Evolutionary conservation across 1,284 basidiomycete species (phyloP), one percentile per base, ranked within the genome.

Genomic region (Wolfiporia cocos): DNA sequence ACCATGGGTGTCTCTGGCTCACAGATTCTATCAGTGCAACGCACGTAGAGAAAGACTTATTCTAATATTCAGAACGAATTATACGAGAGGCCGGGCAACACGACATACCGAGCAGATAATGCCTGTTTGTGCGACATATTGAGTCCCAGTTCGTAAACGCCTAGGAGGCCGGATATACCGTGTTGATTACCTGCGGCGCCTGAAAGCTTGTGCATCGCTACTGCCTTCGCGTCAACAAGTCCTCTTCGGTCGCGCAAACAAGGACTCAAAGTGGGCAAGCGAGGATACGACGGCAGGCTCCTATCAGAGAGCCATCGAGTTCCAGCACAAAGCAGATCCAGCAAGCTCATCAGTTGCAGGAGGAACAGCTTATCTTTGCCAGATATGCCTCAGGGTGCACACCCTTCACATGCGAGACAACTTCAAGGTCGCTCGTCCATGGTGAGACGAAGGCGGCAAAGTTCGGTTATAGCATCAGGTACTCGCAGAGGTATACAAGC

Each of bases 401-500:
- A 23, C 69, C 66, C 54, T 75, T 77, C 30, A 92, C 85, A 55
- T 92, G 88, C 26, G 81, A 78, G 9, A 88, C 88, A 10, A 79
- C 69, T 64, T 92, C 88, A 34, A 92, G 70, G 54, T 90, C 89
- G 57, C 92, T 92, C 17, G 87, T 92, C 43, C 87, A 90, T 7
- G 92, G 61, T 17, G 87, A 88, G 26, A 71, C 57, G 53, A 78
- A 86, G 35, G 69, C 69, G 24, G 68, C 70, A 54, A 78, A 91
- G 61, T 91, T 92, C 4, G 88, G 87, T 55, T 92, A 92, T 15
- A 92, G 72, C 86, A 92, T 92, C 41, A 80, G 74, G 60, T 88
- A 88, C 4, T 87, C 87, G 6, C 80, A 76, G 11, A 92, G 70
- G 59, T 80, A 87, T 28, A 77, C 78, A 40, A 91, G 70, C 61